These are phyloP conservation scores for Neurospora tetraspora DNA, from an alignment of 495 filamentous ascomycete species.

Conservation along the genomic window DNA sequence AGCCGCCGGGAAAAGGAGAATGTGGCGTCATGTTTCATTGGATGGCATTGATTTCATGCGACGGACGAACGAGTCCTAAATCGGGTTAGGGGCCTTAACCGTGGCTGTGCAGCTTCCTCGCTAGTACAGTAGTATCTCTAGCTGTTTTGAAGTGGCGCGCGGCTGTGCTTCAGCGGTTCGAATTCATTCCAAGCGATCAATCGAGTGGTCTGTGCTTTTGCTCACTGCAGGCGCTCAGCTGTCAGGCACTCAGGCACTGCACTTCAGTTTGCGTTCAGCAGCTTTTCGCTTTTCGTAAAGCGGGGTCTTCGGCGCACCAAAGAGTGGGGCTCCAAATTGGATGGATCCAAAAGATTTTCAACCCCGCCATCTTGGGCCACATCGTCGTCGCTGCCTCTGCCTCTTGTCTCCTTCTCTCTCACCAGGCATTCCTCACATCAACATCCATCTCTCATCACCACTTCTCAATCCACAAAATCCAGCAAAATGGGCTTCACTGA, in stretches of 20 bases:
- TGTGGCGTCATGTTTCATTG: neutral
- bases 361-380: slow-evolving; percentile 13
- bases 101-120: neutral
- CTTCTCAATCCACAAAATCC: neutral
- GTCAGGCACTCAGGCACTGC: neutral
- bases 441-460: slow-evolving; percentile 1
- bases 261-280: neutral
- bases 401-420: slow-evolving; percentile 4
- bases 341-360: slow-evolving; percentile 12
- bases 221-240: neutral
- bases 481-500: slow-evolving; percentile 87
- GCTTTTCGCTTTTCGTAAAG: neutral
- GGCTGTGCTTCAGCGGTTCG: neutral
- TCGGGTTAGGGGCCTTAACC: neutral
- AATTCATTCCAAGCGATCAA: neutral
- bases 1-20: neutral
- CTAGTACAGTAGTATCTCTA: neutral
- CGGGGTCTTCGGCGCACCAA: neutral
- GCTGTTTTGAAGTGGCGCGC: neutral
- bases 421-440: neutral
- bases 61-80: neutral
- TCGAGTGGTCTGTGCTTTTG: neutral
- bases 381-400: neutral
- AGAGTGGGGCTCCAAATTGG: neutral
- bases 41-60: neutral